Percentiles rank a stretch among this genome's conserved stretches.
These are phyloP conservation scores for Dactylellina cionopaga DNA, from an alignment of 2,329 filamentous ascomycete species.

Conservation along the genomic window DNA sequence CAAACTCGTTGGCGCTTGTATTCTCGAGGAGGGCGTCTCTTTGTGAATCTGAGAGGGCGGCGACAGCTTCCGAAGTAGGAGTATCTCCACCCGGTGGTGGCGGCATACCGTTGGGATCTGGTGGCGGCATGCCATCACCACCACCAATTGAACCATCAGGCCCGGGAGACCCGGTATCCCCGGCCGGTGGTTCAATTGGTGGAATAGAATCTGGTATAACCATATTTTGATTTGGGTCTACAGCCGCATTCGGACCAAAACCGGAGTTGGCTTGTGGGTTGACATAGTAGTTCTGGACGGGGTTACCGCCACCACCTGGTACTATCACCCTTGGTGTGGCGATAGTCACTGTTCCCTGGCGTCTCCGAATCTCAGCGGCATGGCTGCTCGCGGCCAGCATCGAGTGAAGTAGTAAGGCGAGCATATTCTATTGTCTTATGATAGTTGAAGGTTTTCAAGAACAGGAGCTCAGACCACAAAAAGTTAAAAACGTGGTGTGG, in stretches of 20 bases:
- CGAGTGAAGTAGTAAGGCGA: background rate
- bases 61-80: background rate
- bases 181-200: background rate
- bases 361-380: constrained; percentile 27
- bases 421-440: constrained; percentile 6
- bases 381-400: constrained; percentile 25
- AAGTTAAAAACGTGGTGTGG: background rate
- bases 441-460: background rate
- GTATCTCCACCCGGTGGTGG: background rate
- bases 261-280: background rate
- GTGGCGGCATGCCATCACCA: background rate
- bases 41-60: constrained; percentile 15
- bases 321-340: constrained; percentile 2
- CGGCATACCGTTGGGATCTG: background rate
- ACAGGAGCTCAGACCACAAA: background rate
- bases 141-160: no score
- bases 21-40: background rate
- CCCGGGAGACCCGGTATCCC: no score
- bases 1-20: constrained; percentile 1
- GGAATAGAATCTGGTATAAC: constrained; percentile 2
- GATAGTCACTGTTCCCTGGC: constrained; percentile 9
- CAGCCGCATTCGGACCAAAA: background rate
- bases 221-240: background rate
- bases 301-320: background rate
- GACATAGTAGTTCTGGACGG: constrained; percentile 5